Conservation (phyloP, 805 yeast genomes). For the Metschnikowia borealis region DNA sequence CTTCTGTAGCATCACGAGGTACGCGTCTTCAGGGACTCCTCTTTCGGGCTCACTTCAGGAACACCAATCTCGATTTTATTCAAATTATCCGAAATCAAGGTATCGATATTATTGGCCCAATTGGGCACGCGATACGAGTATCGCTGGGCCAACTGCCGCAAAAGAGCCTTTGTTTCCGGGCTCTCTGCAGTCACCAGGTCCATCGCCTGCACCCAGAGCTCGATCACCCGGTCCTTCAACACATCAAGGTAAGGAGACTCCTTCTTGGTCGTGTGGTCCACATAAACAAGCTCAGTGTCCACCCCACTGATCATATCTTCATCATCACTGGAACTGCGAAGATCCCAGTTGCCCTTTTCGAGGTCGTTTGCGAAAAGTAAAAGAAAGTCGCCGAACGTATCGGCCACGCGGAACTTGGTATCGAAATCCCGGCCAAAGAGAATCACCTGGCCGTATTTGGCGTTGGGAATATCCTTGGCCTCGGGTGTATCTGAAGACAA, state of each 20-base stretch:
- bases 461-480: slow-evolving; percentile 11
- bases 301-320: slow-evolving; percentile 52
- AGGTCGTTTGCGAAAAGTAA: slow-evolving; percentile 80
- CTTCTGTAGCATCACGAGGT: no score
- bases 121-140: slow-evolving; percentile 6
- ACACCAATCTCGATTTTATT: slow-evolving; percentile 18
- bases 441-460: slow-evolving; percentile 83
- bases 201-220: slow-evolving; percentile 31
- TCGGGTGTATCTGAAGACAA: slow-evolving; percentile 31
- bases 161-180: slow-evolving; percentile 3
- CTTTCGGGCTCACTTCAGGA: neutral
- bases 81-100: slow-evolving; percentile 29
- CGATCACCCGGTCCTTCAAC: slow-evolving; percentile 28
- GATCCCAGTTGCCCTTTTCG: slow-evolving; percentile 74
- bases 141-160: slow-evolving; percentile 6
- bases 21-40: no score
- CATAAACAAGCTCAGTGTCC: slow-evolving; percentile 69
- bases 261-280: slow-evolving; percentile 51
- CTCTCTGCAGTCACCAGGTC: slow-evolving; percentile 11
- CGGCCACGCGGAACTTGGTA: slow-evolving; percentile 80
- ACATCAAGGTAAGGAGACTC: slow-evolving; percentile 42
- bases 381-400: slow-evolving; percentile 85
- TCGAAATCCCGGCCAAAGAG: slow-evolving; percentile 93
- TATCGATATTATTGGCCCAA: slow-evolving; percentile 20
- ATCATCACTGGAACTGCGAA: slow-evolving; percentile 41